Base-by-base conservation (phyloP, 306 rosid species). In the Rosa lucieae region DNA sequence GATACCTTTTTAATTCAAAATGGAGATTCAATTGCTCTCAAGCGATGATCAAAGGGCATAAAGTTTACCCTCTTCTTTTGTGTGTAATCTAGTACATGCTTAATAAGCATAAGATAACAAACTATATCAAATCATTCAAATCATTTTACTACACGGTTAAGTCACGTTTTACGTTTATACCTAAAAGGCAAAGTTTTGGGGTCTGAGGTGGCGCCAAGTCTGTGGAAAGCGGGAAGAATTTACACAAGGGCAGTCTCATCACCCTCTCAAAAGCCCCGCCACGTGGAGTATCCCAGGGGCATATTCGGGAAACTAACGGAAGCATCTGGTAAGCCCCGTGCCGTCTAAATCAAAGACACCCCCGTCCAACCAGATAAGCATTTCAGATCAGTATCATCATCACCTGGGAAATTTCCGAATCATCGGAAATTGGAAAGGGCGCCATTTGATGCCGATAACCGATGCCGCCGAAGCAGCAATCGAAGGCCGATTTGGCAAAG, bases 401-500 rank as follows among this genome's bases (percentile, higher is more conserved):
- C 51, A 35, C 35, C 23, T 74, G 9, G 40, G 40, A 56, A 39
- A 10, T 10, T 37, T 9, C 53, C 8, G 37, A 32, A 55, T 73
- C 67, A 23, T 61, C 78, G 20, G 59, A 23, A 26, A 58, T 23
- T 13, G 15, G 42, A 26, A 74, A 74, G 8, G 14, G 11, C 3
- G 12, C 10, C 10, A 13, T 75, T 75, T 75, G 78, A 75, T 75
- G 79, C 71, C 79, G 79, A 75, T 61, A 26, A 75, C 26, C 14
- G 78, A 94, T 94, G 98, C 97, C 97, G 77, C 98, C 97, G 12
- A 92, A 90, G 87, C 79, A 75, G 84, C 90, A 89, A 44, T 76
- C 94, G 0, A 94, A 92, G 80, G 82, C 88, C 76, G 97, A 94
- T 67, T 0, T 88, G 86, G 97, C 98, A 77, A 94, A 94, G 97